Evolutionary conservation across 169 alveolate species (phyloP), one percentile per base, ranked within the genome.

Genomic region (Babesia bovis): DNA sequence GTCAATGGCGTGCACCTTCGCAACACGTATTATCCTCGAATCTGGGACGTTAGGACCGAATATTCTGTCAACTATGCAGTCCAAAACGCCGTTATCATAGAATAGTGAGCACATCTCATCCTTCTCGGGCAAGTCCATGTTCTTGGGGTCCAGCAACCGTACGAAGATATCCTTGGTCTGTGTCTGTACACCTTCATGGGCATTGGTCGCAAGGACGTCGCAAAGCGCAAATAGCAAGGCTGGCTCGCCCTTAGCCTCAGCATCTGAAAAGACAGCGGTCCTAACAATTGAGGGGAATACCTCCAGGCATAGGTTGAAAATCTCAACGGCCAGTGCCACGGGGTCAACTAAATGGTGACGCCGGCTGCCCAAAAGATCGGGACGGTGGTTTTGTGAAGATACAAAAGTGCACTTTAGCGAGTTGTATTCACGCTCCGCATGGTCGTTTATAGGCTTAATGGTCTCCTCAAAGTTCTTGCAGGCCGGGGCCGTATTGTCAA

Each of bases 121-220:
- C 70, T 84, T 84, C 50, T 87, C 93, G 23, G 93, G 93, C 58
- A 85, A 72, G 35, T 87, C 93, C 93, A 87, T 87, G 30, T 75
- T 84, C 41, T 85, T 84, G 6, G 93, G 92, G 72, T 87, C 93
- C 66, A 87, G 56, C 41, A 87, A 79, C 30, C 90, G 1, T 28
- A 66, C 30, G 65, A 81, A 47, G 36, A 81, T 81, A 26, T 81
- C 88, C 9, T 68, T 30, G 17, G 74, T 51, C 41, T 81, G 88
- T n/a, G 81, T 35, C 52, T 72, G 84, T 28, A 78, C 42, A 7
- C 77, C 87, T 26, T 67, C 87, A 45, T 71, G 38, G 7, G 77
- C 53, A 44, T 45, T 66, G 1, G 35, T 7, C 2, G 71, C 72
- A 13, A 81, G 38, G 10, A 72, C 72, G 53, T 72, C 65, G 33